Conservation (phyloP, 192 early-diverging fungal genomes). For the Coemansia erecta region DNA sequence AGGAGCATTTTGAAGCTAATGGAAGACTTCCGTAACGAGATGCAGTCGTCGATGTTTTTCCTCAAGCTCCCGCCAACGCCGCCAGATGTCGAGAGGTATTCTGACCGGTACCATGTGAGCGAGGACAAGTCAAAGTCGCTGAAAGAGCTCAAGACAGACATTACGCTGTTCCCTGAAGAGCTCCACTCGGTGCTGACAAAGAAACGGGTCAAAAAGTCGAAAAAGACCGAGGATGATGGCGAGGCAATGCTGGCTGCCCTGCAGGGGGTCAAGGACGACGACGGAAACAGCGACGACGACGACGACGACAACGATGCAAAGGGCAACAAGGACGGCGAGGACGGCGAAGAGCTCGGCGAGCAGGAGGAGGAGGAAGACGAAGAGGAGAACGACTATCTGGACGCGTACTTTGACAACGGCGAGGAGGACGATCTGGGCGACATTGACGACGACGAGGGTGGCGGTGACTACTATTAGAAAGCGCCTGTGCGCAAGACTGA, state of each 20-base stretch:
- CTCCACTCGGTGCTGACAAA: conserved; percentile 31
- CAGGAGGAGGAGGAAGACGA: conserved; percentile 46
- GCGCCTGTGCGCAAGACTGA: too few species aligned
- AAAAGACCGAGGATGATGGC: conserved; percentile 8
- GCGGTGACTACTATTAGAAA: conserved; percentile 30
- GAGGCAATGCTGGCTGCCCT: conserved; percentile 27
- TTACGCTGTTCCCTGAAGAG: conserved; percentile 47
- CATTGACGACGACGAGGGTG: conserved; percentile 48
- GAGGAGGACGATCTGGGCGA: conserved; percentile 53
- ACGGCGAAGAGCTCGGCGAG: conserved; percentile 22
- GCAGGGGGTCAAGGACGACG: conserved; percentile 31
- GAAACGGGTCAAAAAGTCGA: conserved; percentile 31
- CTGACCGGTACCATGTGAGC: conserved; percentile 36
- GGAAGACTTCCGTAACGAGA: conserved; percentile 19
- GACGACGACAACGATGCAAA: conserved; percentile 23
- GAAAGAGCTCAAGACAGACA: conserved; percentile 33
- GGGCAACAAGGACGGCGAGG: conserved; percentile 13
- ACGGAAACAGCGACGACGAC: conserved; percentile 14
- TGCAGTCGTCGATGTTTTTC: conserved; percentile 38
- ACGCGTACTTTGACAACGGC: conserved; percentile 54
- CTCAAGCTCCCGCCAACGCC: conserved; percentile 37
- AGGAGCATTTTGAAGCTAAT: conserved; percentile 26
- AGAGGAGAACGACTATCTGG: conserved; percentile 50
- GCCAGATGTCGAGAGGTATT: conserved; percentile 47
- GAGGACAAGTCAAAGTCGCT: conserved; percentile 15